A percentile compares a stretch with the other conserved stretches of the same genome.
These are phyloP conservation scores for Tausonia pullulans DNA, from an alignment of 1,284 basidiomycete genomes.

Conservation along the genomic window DNA sequence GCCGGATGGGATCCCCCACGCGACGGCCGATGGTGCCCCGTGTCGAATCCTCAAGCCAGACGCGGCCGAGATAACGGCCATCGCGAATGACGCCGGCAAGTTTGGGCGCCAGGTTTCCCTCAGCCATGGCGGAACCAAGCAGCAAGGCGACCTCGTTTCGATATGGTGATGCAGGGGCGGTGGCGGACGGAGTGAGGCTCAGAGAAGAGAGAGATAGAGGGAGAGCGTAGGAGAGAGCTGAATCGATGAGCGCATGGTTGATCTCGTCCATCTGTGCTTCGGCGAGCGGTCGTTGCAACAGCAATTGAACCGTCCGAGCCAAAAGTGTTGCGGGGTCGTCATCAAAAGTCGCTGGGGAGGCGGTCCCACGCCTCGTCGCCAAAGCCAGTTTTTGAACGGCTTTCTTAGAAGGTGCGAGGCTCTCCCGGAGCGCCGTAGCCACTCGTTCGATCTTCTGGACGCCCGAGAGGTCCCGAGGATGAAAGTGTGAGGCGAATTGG, in stretches of 20 bases:
- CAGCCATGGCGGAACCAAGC: not conserved
- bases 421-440: slow-evolving; percentile 31
- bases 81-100: slow-evolving; percentile 9
- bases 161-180: not conserved
- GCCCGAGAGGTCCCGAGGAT: slow-evolving; percentile 21
- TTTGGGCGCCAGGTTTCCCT: slow-evolving; percentile 9
- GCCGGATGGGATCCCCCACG: slow-evolving; percentile 8
- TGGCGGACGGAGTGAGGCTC: not conserved
- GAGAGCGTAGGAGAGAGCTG: slow-evolving; percentile 10
- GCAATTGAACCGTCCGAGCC: not conserved
- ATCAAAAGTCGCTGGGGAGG: too few relatives aligned
- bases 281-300: not conserved
- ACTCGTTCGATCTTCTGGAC: slow-evolving; percentile 31
- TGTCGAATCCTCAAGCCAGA: slow-evolving; percentile 13
- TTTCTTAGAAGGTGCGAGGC: slow-evolving; percentile 9
- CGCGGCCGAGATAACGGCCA: slow-evolving; percentile 5
- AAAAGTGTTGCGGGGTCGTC: not conserved
- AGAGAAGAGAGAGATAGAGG: not conserved
- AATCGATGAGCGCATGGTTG: slow-evolving; percentile 13
- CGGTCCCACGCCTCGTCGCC: too few relatives aligned
- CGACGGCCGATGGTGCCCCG: not conserved
- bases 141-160: slow-evolving; percentile 1
- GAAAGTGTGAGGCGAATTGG: slow-evolving; percentile 29
- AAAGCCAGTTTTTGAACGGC: too few relatives aligned
- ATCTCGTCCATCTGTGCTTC: slow-evolving; percentile 9